These are phyloP conservation scores for Naganishia sp. DNA, from an alignment of 1,284 basidiomycete genomes.

Conservation along the genomic window DNA sequence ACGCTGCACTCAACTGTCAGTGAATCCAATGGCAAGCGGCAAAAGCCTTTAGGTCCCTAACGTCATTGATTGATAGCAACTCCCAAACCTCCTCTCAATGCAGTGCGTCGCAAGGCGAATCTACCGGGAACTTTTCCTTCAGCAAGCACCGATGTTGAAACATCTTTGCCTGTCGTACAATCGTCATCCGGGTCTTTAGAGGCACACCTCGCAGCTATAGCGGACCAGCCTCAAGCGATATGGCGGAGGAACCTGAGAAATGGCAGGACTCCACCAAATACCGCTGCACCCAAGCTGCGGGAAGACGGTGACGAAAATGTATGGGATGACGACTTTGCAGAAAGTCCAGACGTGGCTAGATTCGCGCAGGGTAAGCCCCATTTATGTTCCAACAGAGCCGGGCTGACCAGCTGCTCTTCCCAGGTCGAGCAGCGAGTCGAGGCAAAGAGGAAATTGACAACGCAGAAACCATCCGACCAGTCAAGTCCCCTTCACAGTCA, in stretches of 20 bases:
- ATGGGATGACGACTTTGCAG: slow-evolving; percentile 98
- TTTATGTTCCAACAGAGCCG: not conserved
- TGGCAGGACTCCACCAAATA: not conserved
- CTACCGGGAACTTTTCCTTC: slow-evolving; percentile 5
- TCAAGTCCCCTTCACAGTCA: slow-evolving; percentile 9
- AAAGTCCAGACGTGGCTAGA: slow-evolving; percentile 57
- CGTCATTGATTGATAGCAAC: slow-evolving; percentile 56
- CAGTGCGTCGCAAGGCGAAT: slow-evolving; percentile 40
- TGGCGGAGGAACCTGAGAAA: slow-evolving; percentile 17
- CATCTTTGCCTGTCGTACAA: slow-evolving; percentile 8
- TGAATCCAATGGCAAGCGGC: slow-evolving; percentile 22
- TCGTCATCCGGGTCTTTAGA: slow-evolving; percentile 39
- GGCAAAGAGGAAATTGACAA: slow-evolving; percentile 29
- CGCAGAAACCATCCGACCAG: slow-evolving; percentile 24
- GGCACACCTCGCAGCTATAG: slow-evolving; percentile 33
- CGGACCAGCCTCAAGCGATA: slow-evolving; percentile 18
- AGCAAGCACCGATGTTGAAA: not conserved
- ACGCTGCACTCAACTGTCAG: slow-evolving; percentile 88
- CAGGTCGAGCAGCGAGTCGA: slow-evolving; percentile 32
- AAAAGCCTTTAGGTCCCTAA: slow-evolving; percentile 43
- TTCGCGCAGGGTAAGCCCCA: slow-evolving; percentile 16
- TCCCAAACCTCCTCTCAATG: slow-evolving; percentile 51
- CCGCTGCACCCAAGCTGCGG: slow-evolving; percentile 38
- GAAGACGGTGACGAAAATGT: slow-evolving; percentile 79
- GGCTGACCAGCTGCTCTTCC: not conserved